Evolutionary conservation across 345 rosid species (phyloP), one percentile per base, ranked within the genome.

Genomic region (Rhodamnia argentea): DNA sequence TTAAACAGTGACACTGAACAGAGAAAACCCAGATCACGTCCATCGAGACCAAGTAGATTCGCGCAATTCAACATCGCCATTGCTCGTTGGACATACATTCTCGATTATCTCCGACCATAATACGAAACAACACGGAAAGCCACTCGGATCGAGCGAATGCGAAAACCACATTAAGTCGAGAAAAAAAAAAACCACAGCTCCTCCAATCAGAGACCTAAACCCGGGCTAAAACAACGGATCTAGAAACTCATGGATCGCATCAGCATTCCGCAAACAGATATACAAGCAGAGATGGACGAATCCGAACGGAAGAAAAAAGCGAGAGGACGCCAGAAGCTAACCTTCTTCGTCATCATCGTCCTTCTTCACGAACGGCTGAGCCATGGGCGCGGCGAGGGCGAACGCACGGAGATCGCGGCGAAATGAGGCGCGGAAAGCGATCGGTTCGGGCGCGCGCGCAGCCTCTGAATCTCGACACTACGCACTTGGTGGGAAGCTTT

Each of bases 321-420:
- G 87, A 83, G 70, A 24, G 62, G 87, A 55, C 85, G 22, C 82
- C 86, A 55, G 44, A 40, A 84, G 52, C 58, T 55, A 85, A 98
- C 99, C 94, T 93, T 98, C 99, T 83, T 98, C 99, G 90, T 98
- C 99, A 90, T 98, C 99, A 85, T 98, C 99, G 88, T 98, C 98
- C 88, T 98, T 98, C 95, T 98, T 98, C 86, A 94, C 93, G 85
- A 92, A 90, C 58, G 99, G 98, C 88, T 98, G 99, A 83, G 99
- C 99, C 99, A 98, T 98, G 74, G 92, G 42, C 22, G 75, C 11
- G 84, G 78, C 83, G n/a, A 32, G 88, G n/a, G 83, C n/a, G 54
- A 16, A 76, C 29, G 51, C 50, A 51, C 84, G 29, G 55, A 32
- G 64, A 82, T 81, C 22, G 85, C 88, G 85, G 87, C 85, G 37